Conservation (phyloP, 176 grass and related monocot genomes). For the Zoysia japonica region DNA sequence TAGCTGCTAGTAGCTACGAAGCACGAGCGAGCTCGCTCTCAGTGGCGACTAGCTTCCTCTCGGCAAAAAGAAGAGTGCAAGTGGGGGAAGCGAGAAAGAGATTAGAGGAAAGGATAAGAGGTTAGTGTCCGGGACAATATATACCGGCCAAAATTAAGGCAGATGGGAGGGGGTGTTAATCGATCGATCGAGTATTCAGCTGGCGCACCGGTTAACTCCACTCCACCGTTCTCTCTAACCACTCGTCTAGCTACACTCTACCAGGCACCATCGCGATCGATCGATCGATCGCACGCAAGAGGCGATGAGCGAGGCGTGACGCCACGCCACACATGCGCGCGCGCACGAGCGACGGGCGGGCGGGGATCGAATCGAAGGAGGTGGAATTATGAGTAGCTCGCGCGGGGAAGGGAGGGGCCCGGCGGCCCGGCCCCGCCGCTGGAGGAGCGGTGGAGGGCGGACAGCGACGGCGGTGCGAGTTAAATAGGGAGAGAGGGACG, state of each 20-base stretch:
- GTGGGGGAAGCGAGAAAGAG: slow-evolving; percentile 25
- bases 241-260: not conserved
- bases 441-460: slow-evolving; percentile 8
- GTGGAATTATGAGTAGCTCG: not conserved
- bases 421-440: not conserved
- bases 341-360: not conserved
- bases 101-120: slow-evolving; percentile 45
- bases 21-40: slow-evolving; percentile 31
- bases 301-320: slow-evolving; percentile 44
- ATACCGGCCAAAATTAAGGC: slow-evolving; percentile 11
- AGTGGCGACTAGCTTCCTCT: slow-evolving; percentile 34
- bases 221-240: not conserved
- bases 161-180: not conserved
- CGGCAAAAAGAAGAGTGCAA: slow-evolving; percentile 32
- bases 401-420: not conserved
- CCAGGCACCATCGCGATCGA: no score
- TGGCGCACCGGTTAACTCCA: not conserved
- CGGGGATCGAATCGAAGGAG: not conserved
- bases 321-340: not conserved
- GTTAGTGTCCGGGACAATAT: slow-evolving; percentile 40
- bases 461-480: slow-evolving; percentile 49
- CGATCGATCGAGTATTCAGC: not conserved
- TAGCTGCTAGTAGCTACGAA: not conserved
- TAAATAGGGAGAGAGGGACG: slow-evolving; percentile 49
- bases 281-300: not conserved